These are phyloP conservation scores for Gastrolobium bilobum DNA, from an alignment of 306 rosid species.

Conservation along the genomic window DNA sequence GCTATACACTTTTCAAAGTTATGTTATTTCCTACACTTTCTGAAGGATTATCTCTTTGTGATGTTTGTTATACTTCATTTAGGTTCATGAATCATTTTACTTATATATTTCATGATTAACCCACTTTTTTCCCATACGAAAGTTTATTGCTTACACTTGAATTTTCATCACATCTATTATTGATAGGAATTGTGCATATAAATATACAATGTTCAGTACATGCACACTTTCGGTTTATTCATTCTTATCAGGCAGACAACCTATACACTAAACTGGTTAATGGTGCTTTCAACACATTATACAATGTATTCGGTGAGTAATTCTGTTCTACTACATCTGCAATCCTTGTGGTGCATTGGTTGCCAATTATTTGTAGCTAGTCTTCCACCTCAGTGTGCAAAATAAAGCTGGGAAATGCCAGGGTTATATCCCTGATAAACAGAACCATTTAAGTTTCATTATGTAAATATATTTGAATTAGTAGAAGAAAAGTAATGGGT, in stretches of 20 bases:
- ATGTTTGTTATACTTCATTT: too few relatives aligned
- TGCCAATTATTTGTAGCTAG: conserved; percentile 27
- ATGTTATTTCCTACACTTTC: too few relatives aligned
- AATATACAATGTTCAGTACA: background rate
- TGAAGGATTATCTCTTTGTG: too few relatives aligned
- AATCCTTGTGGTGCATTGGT: conserved; percentile 17
- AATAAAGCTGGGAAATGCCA: conserved; percentile 84
- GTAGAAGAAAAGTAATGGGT: background rate
- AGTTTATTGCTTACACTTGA: too few relatives aligned
- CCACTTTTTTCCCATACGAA: too few relatives aligned
- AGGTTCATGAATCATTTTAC: too few relatives aligned
- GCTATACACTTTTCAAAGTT: too few relatives aligned
- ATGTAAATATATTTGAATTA: background rate
- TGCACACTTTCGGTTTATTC: background rate
- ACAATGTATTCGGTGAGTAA: background rate
- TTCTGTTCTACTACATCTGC: background rate
- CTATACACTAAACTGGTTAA: background rate
- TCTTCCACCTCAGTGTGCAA: conserved; percentile 61
- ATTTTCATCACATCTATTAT: too few relatives aligned
- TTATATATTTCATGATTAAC: too few relatives aligned
- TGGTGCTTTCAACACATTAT: conserved; percentile 22
- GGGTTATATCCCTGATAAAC: conserved; percentile 71
- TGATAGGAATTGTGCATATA: background rate
- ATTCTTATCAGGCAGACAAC: background rate
- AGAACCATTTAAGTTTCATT: conserved; percentile 17